Percentiles rank a stretch among this genome's conserved stretches.
Conservation (phyloP, 331 rosid species). For the Phaseolus coccineus region DNA sequence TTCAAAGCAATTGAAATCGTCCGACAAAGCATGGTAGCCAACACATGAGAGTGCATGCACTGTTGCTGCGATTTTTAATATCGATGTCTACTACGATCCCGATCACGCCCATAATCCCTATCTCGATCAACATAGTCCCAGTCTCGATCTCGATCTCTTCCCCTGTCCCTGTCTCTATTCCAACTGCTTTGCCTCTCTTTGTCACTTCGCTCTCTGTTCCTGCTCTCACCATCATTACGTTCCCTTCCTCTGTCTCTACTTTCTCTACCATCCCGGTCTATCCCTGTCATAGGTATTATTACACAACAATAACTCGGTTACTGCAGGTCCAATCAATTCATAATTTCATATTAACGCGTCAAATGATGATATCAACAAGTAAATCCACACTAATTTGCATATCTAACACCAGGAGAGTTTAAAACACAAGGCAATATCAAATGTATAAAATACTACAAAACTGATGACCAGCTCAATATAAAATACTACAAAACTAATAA, state of each 20-base stretch:
- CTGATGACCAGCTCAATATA: conserved; percentile 5
- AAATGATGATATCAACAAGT: neutral
- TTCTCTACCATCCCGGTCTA: conserved; percentile 79
- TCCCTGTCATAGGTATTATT: conserved; percentile 62
- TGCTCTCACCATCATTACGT: conserved; percentile 60
- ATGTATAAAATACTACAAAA: conserved; percentile 18
- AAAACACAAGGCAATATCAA: neutral
- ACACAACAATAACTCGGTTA: conserved; percentile 13
- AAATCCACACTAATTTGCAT: neutral
- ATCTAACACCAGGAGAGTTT: neutral
- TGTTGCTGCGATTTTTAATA: conserved; percentile 51
- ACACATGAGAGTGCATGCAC: conserved; percentile 25
- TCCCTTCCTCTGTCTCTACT: conserved; percentile 85
- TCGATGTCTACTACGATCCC: conserved; percentile 77
- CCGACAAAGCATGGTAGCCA: conserved; percentile 34
- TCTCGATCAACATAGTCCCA: conserved; percentile 71
- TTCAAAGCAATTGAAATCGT: conserved; percentile 41
- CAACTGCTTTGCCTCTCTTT: conserved; percentile 79
- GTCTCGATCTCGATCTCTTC: conserved; percentile 76
- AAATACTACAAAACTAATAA: conserved; percentile 20
- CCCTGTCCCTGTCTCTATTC: conserved; percentile 68
- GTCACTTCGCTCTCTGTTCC: conserved; percentile 65
- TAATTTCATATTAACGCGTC: conserved; percentile 9
- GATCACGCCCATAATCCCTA: conserved; percentile 84
- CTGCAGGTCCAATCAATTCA: conserved; percentile 20